These are phyloP conservation scores for Margaritispora aquatica DNA, from an alignment of 495 filamentous ascomycete genomes.

Conservation along the genomic window DNA sequence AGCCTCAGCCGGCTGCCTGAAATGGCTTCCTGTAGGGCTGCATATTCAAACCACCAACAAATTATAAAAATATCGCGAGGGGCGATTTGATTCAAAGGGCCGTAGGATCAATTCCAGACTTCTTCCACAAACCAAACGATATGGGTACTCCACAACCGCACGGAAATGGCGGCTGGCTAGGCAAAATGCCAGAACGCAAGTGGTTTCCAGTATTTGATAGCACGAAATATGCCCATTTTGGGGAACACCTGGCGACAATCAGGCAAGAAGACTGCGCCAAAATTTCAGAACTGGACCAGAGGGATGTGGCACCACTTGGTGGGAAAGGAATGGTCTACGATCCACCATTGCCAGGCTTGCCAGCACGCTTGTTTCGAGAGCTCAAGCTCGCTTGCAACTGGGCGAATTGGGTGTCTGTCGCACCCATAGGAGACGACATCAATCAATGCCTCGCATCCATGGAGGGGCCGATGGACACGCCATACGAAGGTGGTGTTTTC, in stretches of 20 bases:
- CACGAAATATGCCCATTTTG: background rate
- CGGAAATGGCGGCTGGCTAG: background rate
- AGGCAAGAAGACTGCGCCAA: background rate
- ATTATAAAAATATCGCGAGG: background rate
- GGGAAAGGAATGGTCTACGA: background rate
- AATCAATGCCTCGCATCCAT: background rate
- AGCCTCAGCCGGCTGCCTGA: background rate
- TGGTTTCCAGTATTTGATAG: background rate
- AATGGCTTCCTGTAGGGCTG: background rate
- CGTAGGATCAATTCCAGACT: background rate
- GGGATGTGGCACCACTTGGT: background rate
- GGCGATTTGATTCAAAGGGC: background rate
- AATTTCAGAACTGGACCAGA: background rate
- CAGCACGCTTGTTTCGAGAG: background rate
- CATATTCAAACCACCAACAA: background rate
- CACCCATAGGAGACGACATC: constrained; percentile 1
- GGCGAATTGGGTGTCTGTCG: background rate
- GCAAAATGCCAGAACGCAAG: background rate
- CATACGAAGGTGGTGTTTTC: constrained; percentile 83
- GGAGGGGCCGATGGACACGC: constrained; percentile 75
- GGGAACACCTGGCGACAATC: background rate
- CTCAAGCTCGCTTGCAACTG: background rate
- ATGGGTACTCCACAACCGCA: background rate
- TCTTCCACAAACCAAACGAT: background rate
- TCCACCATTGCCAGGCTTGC: background rate